These are phyloP conservation scores for Clohesyomyces aquaticus DNA, from an alignment of 495 filamentous ascomycete species.

Conservation along the genomic window DNA sequence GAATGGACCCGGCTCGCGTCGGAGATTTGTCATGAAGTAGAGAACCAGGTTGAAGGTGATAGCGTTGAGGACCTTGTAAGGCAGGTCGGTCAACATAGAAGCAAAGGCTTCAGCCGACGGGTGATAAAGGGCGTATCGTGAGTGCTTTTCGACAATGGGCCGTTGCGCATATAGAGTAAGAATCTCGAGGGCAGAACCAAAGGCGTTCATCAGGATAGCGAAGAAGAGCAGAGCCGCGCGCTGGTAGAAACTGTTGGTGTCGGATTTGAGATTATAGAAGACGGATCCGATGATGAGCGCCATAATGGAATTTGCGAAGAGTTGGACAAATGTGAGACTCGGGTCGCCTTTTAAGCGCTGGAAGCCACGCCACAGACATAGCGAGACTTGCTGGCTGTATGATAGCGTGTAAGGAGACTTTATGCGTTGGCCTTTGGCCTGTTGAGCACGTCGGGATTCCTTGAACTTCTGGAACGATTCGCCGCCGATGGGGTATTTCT, in stretches of 20 bases:
- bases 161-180: conserved; percentile 86
- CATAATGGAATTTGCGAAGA: conserved; percentile 76
- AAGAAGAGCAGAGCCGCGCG: conserved; percentile 88
- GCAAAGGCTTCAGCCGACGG: conserved; percentile 85
- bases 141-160: conserved; percentile 90
- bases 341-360: conserved; percentile 70
- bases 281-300: conserved; percentile 78
- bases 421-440: conserved; percentile 64
- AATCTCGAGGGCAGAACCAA: conserved; percentile 77
- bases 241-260: conserved; percentile 72
- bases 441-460: conserved; percentile 65
- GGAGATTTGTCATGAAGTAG: conserved; percentile 86
- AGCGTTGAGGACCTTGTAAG: conserved; percentile 60
- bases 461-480: conserved; percentile 69
- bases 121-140: conserved; percentile 88
- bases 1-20: conserved; percentile 69
- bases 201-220: conserved; percentile 83
- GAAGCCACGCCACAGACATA: conserved; percentile 78
- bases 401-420: conserved; percentile 80
- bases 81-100: conserved; percentile 80
- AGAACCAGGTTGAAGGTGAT: conserved; percentile 70
- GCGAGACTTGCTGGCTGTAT: conserved; percentile 66
- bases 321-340: conserved; percentile 66
- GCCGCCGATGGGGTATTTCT: conserved; percentile 64
- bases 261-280: conserved; percentile 72